Evolutionary conservation across 345 rosid genomes (phyloP), one percentile per base, ranked within the genome.

Genomic region (Populus alba): DNA sequence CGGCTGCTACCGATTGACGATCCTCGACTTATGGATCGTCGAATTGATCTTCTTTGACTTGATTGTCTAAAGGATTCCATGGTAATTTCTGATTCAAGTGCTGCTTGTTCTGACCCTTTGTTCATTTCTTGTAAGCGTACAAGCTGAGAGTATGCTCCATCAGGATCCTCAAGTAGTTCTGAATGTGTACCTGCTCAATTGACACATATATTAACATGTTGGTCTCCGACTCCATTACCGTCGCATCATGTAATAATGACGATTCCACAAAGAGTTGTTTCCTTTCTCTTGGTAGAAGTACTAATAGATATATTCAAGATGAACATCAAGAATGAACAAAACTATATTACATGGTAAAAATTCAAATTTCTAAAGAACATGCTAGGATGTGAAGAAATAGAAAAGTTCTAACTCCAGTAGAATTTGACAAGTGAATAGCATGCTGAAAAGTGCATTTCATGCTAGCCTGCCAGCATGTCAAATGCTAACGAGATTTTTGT

Each of bases 101-200:
- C 71, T 62, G 41, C 72, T 61, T 80, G 78, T 49, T 78, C 81
- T n/a, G 80, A 72, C 65, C 72, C 88, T 66, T 75, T 80, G 68
- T 80, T 87, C 22, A 84, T 29, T 74, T 92, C 96, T 70, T 92
- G 98, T 65, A 92, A 87, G 35, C 91, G 82, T 73, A 92, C 84
- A 53, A 94, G 96, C 82, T 87, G 98, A 13, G 91, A 83, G 72
- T 92, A 92, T n/a, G 93, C 94, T 83, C 98, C 98, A 16, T 92
- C 87, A 0, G 91, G 84, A 82, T 91, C 88, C 83, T 39, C 77
- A 72, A 87, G 78, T n/a, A 94, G 74, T 75, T 89, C 91, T 0
- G 84, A 76, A 78, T 94, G 94, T 8, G 91, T 66, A 45, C 98
- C 97, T 90, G 81, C 18, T 73, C 73, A 73, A 59, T 47, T 5